phyloP scores from a whole-genome alignment of 2,329 filamentous ascomycete genomes.

The Phaeosphaeriaceae sp. region DNA sequence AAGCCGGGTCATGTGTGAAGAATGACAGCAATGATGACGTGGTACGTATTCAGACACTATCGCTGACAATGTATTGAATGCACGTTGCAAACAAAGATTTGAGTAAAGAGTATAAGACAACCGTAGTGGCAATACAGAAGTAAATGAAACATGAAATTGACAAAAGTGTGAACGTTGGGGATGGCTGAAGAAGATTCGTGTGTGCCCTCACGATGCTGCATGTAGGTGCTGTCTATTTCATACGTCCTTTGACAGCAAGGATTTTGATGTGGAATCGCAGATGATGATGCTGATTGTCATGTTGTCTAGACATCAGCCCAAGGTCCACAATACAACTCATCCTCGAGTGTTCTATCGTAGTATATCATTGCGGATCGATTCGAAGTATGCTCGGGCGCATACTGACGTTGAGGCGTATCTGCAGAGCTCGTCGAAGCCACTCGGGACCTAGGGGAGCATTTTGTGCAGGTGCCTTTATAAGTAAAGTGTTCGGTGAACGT shows the following conservation, averaged over 20 bases:
- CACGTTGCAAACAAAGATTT: conserved; percentile 3
- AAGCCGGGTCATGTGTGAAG: conserved; percentile 4
- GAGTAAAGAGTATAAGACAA: neutral
- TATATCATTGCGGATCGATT: conserved; percentile 7
- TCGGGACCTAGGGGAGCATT: conserved; percentile 10
- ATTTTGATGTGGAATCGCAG: too few relatives aligned
- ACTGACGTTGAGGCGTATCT: neutral
- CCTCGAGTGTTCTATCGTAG: conserved; percentile 15
- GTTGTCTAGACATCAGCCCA: conserved; percentile 21
- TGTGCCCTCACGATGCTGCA: neutral
- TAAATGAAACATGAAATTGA: neutral
- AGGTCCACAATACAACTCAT: conserved; percentile 20
- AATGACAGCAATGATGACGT: conserved; percentile 13
- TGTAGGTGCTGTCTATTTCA: neutral
- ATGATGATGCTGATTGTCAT: neutral
- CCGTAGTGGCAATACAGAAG: neutral
- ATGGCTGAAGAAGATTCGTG: neutral
- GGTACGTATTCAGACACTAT: conserved; percentile 5
- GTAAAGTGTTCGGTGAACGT: conserved; percentile 24
- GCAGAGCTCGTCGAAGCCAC: neutral
- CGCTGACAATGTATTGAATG: conserved; percentile 13
- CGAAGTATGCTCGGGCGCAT: conserved; percentile 20
- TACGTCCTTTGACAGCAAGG: neutral
- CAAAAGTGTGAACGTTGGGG: neutral
- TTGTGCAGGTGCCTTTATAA: conserved; percentile 17